Conservation (phyloP, 2,329 filamentous ascomycete species). For the Elsinoe australis region DNA sequence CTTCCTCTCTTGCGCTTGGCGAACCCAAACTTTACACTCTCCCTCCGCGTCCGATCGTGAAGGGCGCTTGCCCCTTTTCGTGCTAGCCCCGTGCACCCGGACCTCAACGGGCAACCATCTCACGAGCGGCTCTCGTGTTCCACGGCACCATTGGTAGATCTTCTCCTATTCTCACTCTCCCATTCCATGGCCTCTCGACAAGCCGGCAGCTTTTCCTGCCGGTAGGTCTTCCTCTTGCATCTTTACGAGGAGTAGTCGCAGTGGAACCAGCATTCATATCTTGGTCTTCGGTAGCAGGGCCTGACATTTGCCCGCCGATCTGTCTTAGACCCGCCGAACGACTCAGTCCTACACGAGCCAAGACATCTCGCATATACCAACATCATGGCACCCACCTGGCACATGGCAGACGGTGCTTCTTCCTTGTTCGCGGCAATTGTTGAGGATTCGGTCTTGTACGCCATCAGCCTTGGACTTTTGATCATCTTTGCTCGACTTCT, state of each 20-base stretch:
- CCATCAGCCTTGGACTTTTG: neutral
- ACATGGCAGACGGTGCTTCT: neutral
- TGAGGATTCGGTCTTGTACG: neutral
- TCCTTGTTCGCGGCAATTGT: neutral
- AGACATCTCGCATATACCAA: neutral
- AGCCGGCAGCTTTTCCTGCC: too few relatives aligned
- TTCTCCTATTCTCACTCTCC: neutral
- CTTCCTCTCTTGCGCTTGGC: neutral
- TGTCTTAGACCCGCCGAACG: neutral
- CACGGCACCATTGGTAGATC: neutral
- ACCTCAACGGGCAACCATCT: neutral
- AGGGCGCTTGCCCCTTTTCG: neutral
- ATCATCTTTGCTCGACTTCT: slow-evolving; percentile 2
- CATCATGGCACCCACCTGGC: neutral
- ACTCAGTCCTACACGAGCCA: neutral
- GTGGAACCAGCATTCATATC: too few relatives aligned
- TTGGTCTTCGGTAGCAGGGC: too few relatives aligned
- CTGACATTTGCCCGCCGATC: neutral
- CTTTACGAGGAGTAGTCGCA: too few relatives aligned
- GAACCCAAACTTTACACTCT: neutral
- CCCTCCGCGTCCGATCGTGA: neutral
- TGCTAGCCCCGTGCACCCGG: neutral
- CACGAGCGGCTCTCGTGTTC: neutral
- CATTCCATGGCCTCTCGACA: too few relatives aligned
- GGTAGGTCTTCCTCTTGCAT: too few relatives aligned